Evolutionary conservation across 2,329 filamentous ascomycete genomes (phyloP).

Genomic region (Lasiodiplodia gonubiensis): DNA sequence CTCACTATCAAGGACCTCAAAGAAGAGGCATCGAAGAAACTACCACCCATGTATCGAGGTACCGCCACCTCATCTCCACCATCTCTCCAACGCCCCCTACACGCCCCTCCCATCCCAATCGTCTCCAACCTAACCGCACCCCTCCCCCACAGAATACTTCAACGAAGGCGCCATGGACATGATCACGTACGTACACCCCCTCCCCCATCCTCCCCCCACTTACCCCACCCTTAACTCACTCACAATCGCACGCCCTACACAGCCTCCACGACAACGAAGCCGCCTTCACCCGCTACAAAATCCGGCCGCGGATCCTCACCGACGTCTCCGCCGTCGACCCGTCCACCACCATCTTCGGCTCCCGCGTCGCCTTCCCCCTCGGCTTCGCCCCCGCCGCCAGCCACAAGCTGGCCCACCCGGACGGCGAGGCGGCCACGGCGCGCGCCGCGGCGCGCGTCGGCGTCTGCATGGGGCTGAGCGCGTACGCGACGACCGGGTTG

Average conservation of each 20-base stretch:
- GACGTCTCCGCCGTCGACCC: slow-evolving; percentile 39
- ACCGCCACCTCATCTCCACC: neutral
- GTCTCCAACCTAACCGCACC: neutral
- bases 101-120: too few relatives aligned
- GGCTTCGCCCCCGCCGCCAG: slow-evolving; percentile 64
- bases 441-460: slow-evolving; percentile 62
- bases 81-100: too few relatives aligned
- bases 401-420: slow-evolving; percentile 67
- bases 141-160: slow-evolving; percentile 57
- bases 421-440: slow-evolving; percentile 67
- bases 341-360: slow-evolving; percentile 37
- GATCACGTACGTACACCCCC: slow-evolving; percentile 43
- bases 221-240: neutral
- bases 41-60: slow-evolving; percentile 50
- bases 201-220: neutral
- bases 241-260: too few relatives aligned
- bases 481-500: slow-evolving; percentile 64
- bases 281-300: slow-evolving; percentile 41
- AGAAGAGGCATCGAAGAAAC: slow-evolving; percentile 44
- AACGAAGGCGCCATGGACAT: slow-evolving; percentile 64
- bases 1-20: slow-evolving; percentile 39
- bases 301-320: slow-evolving; percentile 41
- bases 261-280: slow-evolving; percentile 39
- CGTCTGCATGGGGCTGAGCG: slow-evolving; percentile 69
- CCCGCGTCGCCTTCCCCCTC: slow-evolving; percentile 43